Conservation (phyloP, 495 filamentous ascomycete species). For the Aspergillus mulundensis region DNA sequence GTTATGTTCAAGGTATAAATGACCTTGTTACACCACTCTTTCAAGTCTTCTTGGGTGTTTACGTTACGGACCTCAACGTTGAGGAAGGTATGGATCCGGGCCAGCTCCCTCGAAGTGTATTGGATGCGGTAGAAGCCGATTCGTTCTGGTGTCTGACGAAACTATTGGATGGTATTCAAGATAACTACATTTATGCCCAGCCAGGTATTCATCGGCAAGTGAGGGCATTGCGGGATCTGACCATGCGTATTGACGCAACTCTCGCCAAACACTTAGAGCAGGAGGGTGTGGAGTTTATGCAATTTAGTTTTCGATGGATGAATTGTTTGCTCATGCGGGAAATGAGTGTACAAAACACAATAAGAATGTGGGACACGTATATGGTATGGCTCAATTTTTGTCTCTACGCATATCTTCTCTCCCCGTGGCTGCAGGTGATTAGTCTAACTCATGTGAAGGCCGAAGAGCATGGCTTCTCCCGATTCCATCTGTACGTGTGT, state of each 20-base stretch:
- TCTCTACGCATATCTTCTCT: neutral
- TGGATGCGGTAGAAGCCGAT: conserved; percentile 97
- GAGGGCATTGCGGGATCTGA: conserved; percentile 78
- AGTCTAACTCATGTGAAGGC: conserved; percentile 53
- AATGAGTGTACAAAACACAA: conserved; percentile 90
- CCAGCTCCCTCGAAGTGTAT: conserved; percentile 80
- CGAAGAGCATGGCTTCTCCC: conserved; percentile 96
- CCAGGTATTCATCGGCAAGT: conserved; percentile 96
- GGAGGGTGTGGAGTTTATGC: conserved; percentile 95
- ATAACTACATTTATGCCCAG: conserved; percentile 97
- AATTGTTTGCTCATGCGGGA: conserved; percentile 98
- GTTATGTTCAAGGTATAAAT: conserved; percentile 98
- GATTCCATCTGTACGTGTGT: conserved; percentile 97
- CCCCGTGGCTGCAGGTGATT: neutral
- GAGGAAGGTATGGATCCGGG: conserved; percentile 95
- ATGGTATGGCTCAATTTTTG: conserved; percentile 55
- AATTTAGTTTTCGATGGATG: conserved; percentile 99
- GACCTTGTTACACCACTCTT: conserved; percentile 97
- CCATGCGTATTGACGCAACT: conserved; percentile 77
- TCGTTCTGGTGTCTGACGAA: conserved; percentile 98
- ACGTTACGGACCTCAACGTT: conserved; percentile 89
- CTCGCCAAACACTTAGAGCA: conserved; percentile 84
- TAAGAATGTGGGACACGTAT: conserved; percentile 99
- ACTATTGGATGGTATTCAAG: conserved; percentile 93
- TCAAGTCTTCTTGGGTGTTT: conserved; percentile 91